Conservation (phyloP, 345 rosid genomes). For the Moricandia moricandioides region DNA sequence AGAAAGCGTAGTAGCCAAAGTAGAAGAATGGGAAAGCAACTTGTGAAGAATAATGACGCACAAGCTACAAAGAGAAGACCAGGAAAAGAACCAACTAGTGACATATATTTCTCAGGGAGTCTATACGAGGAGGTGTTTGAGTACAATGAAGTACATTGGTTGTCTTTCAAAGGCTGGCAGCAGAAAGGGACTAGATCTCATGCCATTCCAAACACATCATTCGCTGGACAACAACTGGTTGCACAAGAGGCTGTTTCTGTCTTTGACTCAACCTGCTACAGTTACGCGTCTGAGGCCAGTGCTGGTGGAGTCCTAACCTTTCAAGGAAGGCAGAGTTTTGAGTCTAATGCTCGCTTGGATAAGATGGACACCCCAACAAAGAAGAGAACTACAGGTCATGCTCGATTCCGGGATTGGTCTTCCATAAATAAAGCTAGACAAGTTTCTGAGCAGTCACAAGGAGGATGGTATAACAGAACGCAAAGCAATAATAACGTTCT, state of each 20-base stretch:
- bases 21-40: constrained; percentile 7
- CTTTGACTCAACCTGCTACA: constrained; percentile 15
- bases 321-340: constrained; percentile 37
- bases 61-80: constrained; percentile 35
- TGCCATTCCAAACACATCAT: constrained; percentile 36
- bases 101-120: constrained; percentile 38
- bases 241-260: constrained; percentile 11
- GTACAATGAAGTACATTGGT: constrained; percentile 37
- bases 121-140: constrained; percentile 40
- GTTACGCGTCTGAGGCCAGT: constrained; percentile 27
- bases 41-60: background rate
- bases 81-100: constrained; percentile 35
- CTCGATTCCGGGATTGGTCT: constrained; percentile 43
- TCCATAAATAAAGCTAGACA: constrained; percentile 41
- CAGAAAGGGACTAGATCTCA: constrained; percentile 54
- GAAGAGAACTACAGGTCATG: constrained; percentile 56
- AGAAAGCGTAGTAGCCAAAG: constrained; percentile 13
- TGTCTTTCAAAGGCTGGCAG: constrained; percentile 32
- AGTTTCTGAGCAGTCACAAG: constrained; percentile 22
- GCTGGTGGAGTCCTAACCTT: constrained; percentile 25
- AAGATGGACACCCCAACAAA: constrained; percentile 44
- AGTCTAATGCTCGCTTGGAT: constrained; percentile 27
- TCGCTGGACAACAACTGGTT: constrained; percentile 26
- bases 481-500: constrained; percentile 7
- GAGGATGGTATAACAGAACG: constrained; percentile 23